phyloP scores from a whole-genome alignment of 306 rosid genomes.

The Casuarina glauca region DNA sequence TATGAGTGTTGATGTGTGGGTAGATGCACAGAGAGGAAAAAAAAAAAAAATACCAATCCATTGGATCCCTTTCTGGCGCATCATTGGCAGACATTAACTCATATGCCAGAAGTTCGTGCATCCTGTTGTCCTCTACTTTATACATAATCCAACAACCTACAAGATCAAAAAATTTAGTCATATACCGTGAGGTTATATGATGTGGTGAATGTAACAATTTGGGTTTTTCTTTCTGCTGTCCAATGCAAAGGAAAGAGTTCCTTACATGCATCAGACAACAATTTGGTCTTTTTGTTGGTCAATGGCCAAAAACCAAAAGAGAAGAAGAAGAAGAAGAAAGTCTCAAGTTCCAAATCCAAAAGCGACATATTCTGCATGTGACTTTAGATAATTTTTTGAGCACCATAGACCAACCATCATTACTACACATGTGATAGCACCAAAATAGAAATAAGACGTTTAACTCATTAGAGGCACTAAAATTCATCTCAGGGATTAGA shows the following conservation, averaged over 20 bases:
- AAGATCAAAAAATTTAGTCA: constrained; percentile 17
- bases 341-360: background rate
- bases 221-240: background rate
- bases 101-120: constrained; percentile 76
- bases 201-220: background rate
- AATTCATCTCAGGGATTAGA: background rate
- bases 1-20: background rate
- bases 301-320: too few relatives aligned
- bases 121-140: constrained; percentile 48
- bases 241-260: background rate
- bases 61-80: constrained; percentile 98
- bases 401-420: background rate
- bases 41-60: constrained; percentile 64
- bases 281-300: too few relatives aligned
- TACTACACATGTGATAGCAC: background rate
- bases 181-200: background rate
- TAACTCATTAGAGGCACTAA: background rate
- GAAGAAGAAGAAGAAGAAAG: too few relatives aligned
- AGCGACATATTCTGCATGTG: background rate
- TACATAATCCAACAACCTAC: constrained; percentile 85
- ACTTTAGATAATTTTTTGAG: background rate
- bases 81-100: constrained; percentile 93
- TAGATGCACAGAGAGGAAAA: background rate
- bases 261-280: background rate
- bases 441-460: background rate